phyloP scores from a whole-genome alignment of 164 flowering plant species.

The Liriodendron chinense region DNA sequence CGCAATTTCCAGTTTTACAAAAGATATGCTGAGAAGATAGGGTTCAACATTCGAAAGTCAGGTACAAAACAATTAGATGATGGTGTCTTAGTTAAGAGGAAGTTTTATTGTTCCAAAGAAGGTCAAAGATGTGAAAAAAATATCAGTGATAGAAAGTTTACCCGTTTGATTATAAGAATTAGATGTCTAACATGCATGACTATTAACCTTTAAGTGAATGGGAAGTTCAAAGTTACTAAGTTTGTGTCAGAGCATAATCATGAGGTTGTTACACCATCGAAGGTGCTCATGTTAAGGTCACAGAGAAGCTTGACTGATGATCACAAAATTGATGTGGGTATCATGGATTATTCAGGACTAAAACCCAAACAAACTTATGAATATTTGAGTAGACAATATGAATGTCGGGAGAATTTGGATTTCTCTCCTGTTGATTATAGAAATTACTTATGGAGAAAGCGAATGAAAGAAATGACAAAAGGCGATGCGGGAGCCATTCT shows the following conservation, averaged over 20 bases:
- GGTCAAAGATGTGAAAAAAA: background rate
- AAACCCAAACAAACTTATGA: background rate
- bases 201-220: background rate
- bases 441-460: background rate
- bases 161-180: background rate
- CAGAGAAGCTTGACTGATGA: no score
- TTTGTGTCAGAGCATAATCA: no score
- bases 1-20: slow-evolving; percentile 4
- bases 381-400: background rate
- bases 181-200: no score
- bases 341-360: no score
- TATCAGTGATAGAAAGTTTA: background rate
- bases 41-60: background rate
- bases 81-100: background rate
- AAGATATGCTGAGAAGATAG: background rate
- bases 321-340: no score
- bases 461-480: background rate
- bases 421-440: no score
- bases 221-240: background rate
- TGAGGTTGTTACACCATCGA: no score
- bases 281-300: no score
- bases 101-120: no score
- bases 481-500: background rate
- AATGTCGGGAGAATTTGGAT: background rate
- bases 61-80: background rate